Evolutionary conservation across 345 rosid genomes (phyloP).

Genomic region (Acer negundo): DNA sequence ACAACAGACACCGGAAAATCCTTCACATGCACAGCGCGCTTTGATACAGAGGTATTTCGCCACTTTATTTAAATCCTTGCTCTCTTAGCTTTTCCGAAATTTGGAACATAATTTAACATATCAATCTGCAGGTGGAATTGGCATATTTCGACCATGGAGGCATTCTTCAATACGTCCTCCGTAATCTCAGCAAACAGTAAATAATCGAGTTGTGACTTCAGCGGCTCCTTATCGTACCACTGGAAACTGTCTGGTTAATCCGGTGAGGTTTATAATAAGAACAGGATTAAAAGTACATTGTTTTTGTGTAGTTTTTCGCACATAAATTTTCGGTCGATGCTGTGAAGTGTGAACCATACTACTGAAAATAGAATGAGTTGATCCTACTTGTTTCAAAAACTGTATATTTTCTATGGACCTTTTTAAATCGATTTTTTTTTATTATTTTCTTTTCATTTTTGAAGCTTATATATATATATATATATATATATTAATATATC

Average conservation of each 20-base stretch:
- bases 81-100: background rate
- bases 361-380: background rate
- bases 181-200: slow-evolving; percentile 48
- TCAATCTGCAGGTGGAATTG: slow-evolving; percentile 61
- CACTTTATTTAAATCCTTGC: background rate
- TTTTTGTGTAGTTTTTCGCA: background rate
- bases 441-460: no score
- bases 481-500: no score
- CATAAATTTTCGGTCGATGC: no score
- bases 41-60: slow-evolving; percentile 70
- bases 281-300: background rate
- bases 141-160: slow-evolving; percentile 80
- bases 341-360: background rate
- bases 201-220: background rate
- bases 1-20: slow-evolving; percentile 70
- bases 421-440: no score
- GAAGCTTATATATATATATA: no score
- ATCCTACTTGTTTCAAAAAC: background rate
- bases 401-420: background rate
- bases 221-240: background rate
- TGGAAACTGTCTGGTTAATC: background rate
- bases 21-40: slow-evolving; percentile 68
- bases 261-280: background rate
- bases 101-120: background rate
- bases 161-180: slow-evolving; percentile 66